phyloP scores from a whole-genome alignment of 2,329 filamentous ascomycete genomes.

The Stagonosporopsis tanaceti region DNA sequence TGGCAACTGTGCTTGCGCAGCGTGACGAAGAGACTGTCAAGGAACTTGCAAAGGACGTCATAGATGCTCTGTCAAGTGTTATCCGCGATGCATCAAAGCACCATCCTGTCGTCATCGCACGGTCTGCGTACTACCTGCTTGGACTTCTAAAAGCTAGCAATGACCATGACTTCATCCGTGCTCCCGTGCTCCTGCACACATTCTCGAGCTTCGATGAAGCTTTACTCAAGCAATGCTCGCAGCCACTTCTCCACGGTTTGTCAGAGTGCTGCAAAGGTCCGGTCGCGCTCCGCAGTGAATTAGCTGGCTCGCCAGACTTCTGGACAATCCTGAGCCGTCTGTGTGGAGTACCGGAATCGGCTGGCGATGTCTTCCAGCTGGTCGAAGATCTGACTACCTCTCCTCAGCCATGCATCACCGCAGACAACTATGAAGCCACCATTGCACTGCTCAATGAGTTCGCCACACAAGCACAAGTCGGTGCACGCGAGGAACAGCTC shows the following conservation, averaged over 20 bases:
- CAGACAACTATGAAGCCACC: slow-evolving; percentile 93
- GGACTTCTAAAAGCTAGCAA: slow-evolving; percentile 84
- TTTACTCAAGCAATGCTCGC: slow-evolving; percentile 76
- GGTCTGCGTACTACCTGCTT: slow-evolving; percentile 86
- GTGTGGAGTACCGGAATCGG: slow-evolving; percentile 72
- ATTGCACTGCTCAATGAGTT: slow-evolving; percentile 88
- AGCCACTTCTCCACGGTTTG: slow-evolving; percentile 79
- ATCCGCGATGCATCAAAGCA: slow-evolving; percentile 80
- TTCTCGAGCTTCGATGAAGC: slow-evolving; percentile 88
- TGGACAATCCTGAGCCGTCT: slow-evolving; percentile 88
- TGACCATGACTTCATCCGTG: slow-evolving; percentile 88
- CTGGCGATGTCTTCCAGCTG: slow-evolving; percentile 84
- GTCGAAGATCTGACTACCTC: slow-evolving; percentile 76
- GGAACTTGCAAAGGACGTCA: slow-evolving; percentile 78
- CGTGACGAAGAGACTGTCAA: slow-evolving; percentile 77
- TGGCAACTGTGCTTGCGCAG: slow-evolving; percentile 82
- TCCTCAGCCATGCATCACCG: slow-evolving; percentile 82
- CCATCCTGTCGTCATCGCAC: slow-evolving; percentile 83
- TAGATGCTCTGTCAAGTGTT: slow-evolving; percentile 80
- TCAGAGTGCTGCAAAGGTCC: slow-evolving; percentile 80
- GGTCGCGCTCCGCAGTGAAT: slow-evolving; percentile 82
- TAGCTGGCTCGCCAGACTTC: slow-evolving; percentile 96
- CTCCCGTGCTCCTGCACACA: slow-evolving; percentile 88
- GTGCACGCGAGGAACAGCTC: slow-evolving; percentile 73
- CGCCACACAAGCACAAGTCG: slow-evolving; percentile 80